Conservation (phyloP, 2,329 filamentous ascomycete genomes). For the Emericellopsis cladophorae region DNA sequence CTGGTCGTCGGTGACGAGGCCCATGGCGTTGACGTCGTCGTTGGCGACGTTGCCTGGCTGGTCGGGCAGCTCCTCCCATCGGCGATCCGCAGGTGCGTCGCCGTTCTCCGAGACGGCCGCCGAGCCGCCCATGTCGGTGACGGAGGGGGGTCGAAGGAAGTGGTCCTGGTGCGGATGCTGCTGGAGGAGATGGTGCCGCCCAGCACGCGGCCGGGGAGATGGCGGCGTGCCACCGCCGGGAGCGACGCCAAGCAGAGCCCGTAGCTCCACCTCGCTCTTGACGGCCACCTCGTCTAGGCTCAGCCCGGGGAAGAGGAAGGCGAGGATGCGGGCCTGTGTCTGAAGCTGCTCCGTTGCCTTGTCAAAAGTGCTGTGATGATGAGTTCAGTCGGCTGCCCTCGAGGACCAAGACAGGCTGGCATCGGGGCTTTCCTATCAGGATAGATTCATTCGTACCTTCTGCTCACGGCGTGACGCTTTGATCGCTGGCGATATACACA, state of each 20-base stretch:
- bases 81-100: slow-evolving; percentile 12
- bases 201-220: neutral
- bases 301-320: slow-evolving; percentile 9
- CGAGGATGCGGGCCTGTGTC: slow-evolving; percentile 9
- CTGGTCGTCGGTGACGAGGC: slow-evolving; percentile 36
- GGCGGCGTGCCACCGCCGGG: neutral
- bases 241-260: slow-evolving; percentile 4
- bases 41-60: slow-evolving; percentile 11
- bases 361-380: slow-evolving; percentile 9
- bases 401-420: neutral
- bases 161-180: neutral
- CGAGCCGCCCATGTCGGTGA: slow-evolving; percentile 7
- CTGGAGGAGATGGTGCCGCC: slow-evolving; percentile 1
- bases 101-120: slow-evolving; percentile 13
- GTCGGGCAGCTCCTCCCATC: slow-evolving; percentile 14
- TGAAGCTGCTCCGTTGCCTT: slow-evolving; percentile 11
- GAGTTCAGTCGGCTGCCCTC: neutral
- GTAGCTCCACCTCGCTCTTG: slow-evolving; percentile 10
- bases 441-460: slow-evolving; percentile 9
- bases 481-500: slow-evolving; percentile 16
- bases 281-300: slow-evolving; percentile 6
- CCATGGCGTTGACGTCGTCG: slow-evolving; percentile 19
- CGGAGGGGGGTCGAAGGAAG: neutral
- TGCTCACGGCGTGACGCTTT: slow-evolving; percentile 15
- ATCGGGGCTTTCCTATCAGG: no score